These are phyloP conservation scores for Psilocybe tampanensis DNA, from an alignment of 768 basidiomycete species.

Conservation along the genomic window DNA sequence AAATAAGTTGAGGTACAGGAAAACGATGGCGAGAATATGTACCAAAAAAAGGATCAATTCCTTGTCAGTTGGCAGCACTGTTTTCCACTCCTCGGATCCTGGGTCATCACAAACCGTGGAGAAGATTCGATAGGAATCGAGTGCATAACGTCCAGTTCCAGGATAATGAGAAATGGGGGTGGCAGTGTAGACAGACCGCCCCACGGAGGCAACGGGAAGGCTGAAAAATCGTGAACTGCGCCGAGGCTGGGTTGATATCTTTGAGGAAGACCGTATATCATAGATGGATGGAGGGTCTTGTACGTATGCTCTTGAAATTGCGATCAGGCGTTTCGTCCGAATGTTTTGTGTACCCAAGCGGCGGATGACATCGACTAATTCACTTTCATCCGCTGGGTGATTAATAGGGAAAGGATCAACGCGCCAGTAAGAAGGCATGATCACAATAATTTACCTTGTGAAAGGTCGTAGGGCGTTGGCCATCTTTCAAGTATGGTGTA, in stretches of 20 bases:
- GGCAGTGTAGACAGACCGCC: conserved; percentile 34
- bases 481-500: conserved; percentile 56
- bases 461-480: conserved; percentile 57
- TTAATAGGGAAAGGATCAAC: background rate
- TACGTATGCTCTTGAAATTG: conserved; percentile 54
- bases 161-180: conserved; percentile 61
- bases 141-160: conserved; percentile 69
- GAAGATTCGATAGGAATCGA: conserved; percentile 79
- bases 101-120: conserved; percentile 39
- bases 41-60: conserved; percentile 70
- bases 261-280: conserved; percentile 35
- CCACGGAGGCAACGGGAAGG: conserved; percentile 18
- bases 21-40: conserved; percentile 21
- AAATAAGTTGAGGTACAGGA: background rate
- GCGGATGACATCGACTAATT: conserved; percentile 48
- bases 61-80: conserved; percentile 67
- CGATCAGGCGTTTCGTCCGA: conserved; percentile 57
- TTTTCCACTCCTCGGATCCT: conserved; percentile 57
- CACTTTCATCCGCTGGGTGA: conserved; percentile 41
- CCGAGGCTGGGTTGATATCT: conserved; percentile 11
- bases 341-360: conserved; percentile 62
- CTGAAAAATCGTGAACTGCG: conserved; percentile 10
- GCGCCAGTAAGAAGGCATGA: too few species aligned
- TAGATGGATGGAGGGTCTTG: conserved; percentile 39
- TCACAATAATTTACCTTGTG: conserved; percentile 43